Conservation (phyloP, 2,329 filamentous ascomycete species). For the Calonectria pauciramosa region DNA sequence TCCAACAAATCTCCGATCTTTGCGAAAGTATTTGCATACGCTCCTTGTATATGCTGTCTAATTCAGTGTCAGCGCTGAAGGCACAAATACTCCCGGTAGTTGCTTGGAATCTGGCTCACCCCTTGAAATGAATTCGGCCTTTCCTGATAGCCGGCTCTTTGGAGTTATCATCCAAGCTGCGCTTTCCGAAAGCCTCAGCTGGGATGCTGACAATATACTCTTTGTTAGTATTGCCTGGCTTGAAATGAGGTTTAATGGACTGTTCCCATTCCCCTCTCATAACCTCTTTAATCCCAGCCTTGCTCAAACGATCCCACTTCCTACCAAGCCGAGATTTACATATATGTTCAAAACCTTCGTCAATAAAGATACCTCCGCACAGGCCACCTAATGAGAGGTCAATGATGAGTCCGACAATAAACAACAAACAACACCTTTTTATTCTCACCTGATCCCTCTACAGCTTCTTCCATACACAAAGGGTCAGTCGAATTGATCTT, state of each 20-base stretch:
- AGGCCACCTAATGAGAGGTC: conserved; percentile 16
- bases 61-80: too few relatives aligned
- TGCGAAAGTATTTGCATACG: neutral
- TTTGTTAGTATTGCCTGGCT: neutral
- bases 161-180: neutral
- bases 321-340: neutral
- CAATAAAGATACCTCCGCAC: conserved; percentile 27
- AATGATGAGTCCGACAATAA: neutral
- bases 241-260: conserved; percentile 26
- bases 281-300: conserved; percentile 18
- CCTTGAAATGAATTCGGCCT: conserved; percentile 9
- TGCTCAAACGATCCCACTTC: conserved; percentile 15
- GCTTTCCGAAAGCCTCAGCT: conserved; percentile 8
- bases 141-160: conserved; percentile 13
- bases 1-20: neutral
- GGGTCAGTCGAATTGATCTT: conserved; percentile 4
- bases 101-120: neutral
- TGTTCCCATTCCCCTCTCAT: conserved; percentile 24
- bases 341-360: conserved; percentile 17
- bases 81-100: too few relatives aligned
- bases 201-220: conserved; percentile 25
- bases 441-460: conserved; percentile 14
- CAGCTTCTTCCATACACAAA: conserved; percentile 19
- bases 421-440: neutral
- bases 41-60: neutral